Base-by-base conservation (phyloP, 306 rosid species). In the Sicyos edulis region DNA sequence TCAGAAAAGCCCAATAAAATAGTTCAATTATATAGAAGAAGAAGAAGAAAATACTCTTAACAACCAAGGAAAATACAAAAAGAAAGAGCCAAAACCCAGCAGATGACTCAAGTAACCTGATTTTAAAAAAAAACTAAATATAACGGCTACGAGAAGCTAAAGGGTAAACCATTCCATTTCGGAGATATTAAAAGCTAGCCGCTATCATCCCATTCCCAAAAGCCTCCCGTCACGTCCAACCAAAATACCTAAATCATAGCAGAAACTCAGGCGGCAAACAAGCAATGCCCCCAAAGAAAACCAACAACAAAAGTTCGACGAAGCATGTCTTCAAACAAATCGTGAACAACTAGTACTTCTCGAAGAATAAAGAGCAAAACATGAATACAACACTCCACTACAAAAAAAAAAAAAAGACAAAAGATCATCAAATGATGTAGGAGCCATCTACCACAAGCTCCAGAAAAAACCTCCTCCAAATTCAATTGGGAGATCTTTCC, bases 291-390 rank as follows among this genome's bases (percentile, higher is more conserved):
- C 32, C 16, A 12, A 51, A 51, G 1, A 16, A 51, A 51, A 51
- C 5, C 34, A n/a, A 24, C 1, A 26, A 59, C 10, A 34, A 15
- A 3, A 10, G n/a, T 32, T 44, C 9, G 42, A 20, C 7, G 54
- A 12, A 65, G 32, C 54, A 65, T 20, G 34, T 44, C 71, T 65
- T 42, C 17, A 53, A 64, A 17, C 29, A 65, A 63, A 42, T 65
- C 54, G 13, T 22, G 15, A 62, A 60, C 34, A 8, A 62, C 69
- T 9, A 16, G 9, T n/a, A 62, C 22, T 62, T 37, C 45, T 61
- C 32, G 7, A 55, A 55, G 58, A 54, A 7, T 20, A 20, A 63
- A 42, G 54, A 66, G 11, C 7, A 66, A 45, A 10, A 14, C 40
- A 64, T 14, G 53, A 66, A 47, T 66, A 40, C 53, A 65, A 44